Evolutionary conservation across 2,329 filamentous ascomycete species (phyloP), one percentile per base, ranked within the genome.

Genomic region (Beauveria medogensis): DNA sequence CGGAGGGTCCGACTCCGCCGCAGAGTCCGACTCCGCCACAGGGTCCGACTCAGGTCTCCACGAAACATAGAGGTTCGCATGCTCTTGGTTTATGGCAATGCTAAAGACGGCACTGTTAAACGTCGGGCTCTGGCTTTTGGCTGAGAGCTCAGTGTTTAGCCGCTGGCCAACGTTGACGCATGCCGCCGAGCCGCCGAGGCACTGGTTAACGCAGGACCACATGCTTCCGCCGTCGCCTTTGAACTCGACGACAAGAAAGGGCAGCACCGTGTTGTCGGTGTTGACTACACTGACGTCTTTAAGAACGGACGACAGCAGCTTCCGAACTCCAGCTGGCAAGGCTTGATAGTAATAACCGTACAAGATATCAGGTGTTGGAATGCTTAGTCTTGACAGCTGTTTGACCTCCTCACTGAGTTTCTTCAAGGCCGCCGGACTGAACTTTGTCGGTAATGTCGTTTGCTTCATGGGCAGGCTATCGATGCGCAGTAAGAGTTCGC

Each of bases 181-280:
- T 14, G 70, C 62, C 22, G 69, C 61, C 1, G 72, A 67, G 0
- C 59, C 70, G 1, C 71, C 69, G 26, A 74, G 66, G 61, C 70
- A 73, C 65, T 75, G 68, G 60, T 76, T 76, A 3, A 69, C 73
- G 10, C 71, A 70, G 3, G 69, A 70, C 70, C 68, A 73, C 53
- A 75, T 18, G 56, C 61, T 69, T 2, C 69, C 71, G 14, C 69
- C 67, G 16, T 72, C 68, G 18, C 68, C 70, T 43, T 63, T 64
- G 48, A 66, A 62, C 44, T 66, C 63, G n/a, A 66, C 24, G 14
- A 60, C 30, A 34, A 68, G 63, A 54, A 66, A 68, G 2, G 54
- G 43, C 26, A 47, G n/a, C 12, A 14, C 16, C 12, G 4, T 8
- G 5, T 10, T 6, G 9, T 7, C 24, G 16, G 24, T 3, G 22